Percentiles rank a stretch among this genome's conserved stretches.
These are phyloP conservation scores for Leccinum cinnamomeum DNA, from an alignment of 1,284 basidiomycete genomes.

Conservation along the genomic window DNA sequence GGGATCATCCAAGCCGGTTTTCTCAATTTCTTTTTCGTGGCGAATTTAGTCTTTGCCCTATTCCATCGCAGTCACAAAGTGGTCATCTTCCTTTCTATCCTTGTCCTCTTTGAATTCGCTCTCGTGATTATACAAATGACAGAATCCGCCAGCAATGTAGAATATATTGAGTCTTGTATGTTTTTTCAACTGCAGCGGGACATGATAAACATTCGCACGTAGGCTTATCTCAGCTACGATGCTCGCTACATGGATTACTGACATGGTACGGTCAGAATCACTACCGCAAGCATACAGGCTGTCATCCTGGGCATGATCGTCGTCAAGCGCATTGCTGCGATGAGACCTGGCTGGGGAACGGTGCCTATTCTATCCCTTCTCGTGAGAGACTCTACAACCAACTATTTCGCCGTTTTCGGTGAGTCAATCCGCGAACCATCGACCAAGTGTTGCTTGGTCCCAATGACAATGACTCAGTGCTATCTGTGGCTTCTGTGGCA, in stretches of 20 bases:
- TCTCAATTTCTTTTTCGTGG: not conserved
- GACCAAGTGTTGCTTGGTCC: too few species aligned
- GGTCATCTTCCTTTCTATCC: constrained; percentile 7
- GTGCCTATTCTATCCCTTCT: constrained; percentile 20
- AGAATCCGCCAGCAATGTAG: not conserved
- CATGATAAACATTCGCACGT: not conserved
- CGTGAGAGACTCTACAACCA: constrained; percentile 16
- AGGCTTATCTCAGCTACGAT: not conserved
- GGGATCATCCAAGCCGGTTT: too few species aligned
- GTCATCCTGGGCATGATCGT: constrained; percentile 10
- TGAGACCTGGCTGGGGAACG: constrained; percentile 15
- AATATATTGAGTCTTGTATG: constrained; percentile 18
- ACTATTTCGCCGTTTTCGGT: constrained; percentile 14
- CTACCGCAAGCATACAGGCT: constrained; percentile 9
- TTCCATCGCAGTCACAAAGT: constrained; percentile 26
- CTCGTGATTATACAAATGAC: not conserved
- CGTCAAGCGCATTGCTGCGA: constrained; percentile 7
- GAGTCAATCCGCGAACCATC: constrained; percentile 8
- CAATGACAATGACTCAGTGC: constrained; percentile 4
- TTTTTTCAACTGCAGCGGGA: constrained; percentile 1
- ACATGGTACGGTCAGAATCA: constrained; percentile 2
- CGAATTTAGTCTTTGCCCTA: constrained; percentile 22
- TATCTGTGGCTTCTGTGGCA: not conserved
- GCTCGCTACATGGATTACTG: not conserved
- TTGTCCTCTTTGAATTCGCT: constrained; percentile 15